phyloP scores from a whole-genome alignment of 192 early-diverging fungal species.

The Mortierella claussenii region DNA sequence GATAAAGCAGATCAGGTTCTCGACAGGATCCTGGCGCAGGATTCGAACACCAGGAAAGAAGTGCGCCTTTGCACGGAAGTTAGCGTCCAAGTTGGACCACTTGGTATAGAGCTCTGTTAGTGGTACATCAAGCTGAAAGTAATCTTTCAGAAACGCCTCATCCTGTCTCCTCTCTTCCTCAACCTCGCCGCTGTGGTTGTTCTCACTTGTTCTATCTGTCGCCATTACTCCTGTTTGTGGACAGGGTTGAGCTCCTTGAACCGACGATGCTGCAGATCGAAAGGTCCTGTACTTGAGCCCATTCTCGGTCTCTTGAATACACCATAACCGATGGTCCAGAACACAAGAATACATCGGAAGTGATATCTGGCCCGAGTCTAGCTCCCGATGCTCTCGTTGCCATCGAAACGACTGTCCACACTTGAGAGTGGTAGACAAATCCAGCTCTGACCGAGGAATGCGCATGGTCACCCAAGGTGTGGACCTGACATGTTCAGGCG shows the following conservation, averaged over 20 bases:
- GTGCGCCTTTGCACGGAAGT: constrained; percentile 70
- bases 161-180: constrained; percentile 22
- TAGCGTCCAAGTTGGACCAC: constrained; percentile 70
- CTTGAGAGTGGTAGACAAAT: constrained; percentile 81
- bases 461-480: constrained; percentile 19
- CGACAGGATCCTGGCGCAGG: constrained; percentile 85
- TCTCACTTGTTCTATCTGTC: too few species aligned
- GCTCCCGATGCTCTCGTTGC: constrained; percentile 67
- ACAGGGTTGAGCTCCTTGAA: not conserved
- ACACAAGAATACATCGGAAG: constrained; percentile 34
- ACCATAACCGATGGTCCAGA: constrained; percentile 30
- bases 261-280: constrained; percentile 48
- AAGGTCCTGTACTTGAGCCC: constrained; percentile 52
- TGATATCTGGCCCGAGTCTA: constrained; percentile 67
- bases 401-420: constrained; percentile 95
- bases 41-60: constrained; percentile 76
- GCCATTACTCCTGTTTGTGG: too few species aligned
- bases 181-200: constrained; percentile 18
- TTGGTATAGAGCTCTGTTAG: constrained; percentile 65
- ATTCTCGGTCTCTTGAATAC: constrained; percentile 29
- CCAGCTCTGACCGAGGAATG: constrained; percentile 71
- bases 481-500: constrained; percentile 1
- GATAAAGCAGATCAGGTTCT: constrained; percentile 92
- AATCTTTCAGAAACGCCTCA: constrained; percentile 69
- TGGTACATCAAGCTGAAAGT: constrained; percentile 86